Evolutionary conservation across 345 rosid species (phyloP), one percentile per base, ranked within the genome.

Genomic region (Psidium friedrichsthalianum): DNA sequence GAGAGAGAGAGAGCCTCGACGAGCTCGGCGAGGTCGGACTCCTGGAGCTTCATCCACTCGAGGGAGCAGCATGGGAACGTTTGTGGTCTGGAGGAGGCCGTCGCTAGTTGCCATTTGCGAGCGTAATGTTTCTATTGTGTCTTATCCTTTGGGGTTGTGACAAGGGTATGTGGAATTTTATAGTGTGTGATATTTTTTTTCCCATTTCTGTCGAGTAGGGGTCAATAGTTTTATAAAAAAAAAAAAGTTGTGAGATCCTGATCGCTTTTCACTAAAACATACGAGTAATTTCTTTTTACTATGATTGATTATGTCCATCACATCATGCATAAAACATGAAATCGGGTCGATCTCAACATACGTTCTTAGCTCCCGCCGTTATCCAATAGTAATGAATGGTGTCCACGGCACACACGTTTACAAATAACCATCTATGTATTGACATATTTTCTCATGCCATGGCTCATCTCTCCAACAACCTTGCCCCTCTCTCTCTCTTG

Each of bases 41-140:
- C 86, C 86, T 89, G 91, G 18, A 83, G 49, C 82, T 52, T 25
- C 88, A 88, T 89, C 92, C 91, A 88, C 14, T 89, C 86, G 0
- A 51, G 27, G 84, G 88, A 91, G 85, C 88, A 88, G 36, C 29
- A 51, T 5, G 6, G 4, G 83, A 85, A 22, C 25, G 81, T 18
- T 83, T 24, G 3, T 86, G 82, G n/a, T 83, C 87, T 25, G 52
- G 16, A 36, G 49, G 82, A 78, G 51, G 82, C n/a, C 9, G 32
- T 47, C 20, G 24, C 53, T 83, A 11, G 54, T 83, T 18, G 74
- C 85, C 89, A 56, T 85, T 82, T 24, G n/a, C 12, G 32, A 27
- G 40, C 29, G 42, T 29, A 61, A 6, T 15, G 74, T 61, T 8
- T 61, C 29, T 1, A 61, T 29, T 1, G 22, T 29, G 3, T 36